These are phyloP conservation scores for Zasmidium cellare DNA, from an alignment of 2,329 filamentous ascomycete genomes.

Conservation along the genomic window DNA sequence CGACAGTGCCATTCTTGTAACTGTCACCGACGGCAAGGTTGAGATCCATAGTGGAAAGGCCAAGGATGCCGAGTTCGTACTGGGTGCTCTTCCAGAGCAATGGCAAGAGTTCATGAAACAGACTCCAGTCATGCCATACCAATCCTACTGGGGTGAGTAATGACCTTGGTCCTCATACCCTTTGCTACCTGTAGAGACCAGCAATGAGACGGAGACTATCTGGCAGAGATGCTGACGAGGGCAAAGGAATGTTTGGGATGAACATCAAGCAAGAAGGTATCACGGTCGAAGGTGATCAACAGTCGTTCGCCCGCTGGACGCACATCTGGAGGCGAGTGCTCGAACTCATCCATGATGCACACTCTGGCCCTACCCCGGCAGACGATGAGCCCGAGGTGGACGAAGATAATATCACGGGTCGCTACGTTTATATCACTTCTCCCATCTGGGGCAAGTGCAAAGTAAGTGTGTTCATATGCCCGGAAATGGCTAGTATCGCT, in stretches of 20 bases:
- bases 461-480: conserved; percentile 4
- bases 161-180: background rate
- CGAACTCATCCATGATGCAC: conserved; percentile 50
- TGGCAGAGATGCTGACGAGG: conserved; percentile 14
- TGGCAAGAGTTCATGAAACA: conserved; percentile 49
- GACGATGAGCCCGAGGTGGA: conserved; percentile 40
- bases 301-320: conserved; percentile 46
- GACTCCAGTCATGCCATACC: conserved; percentile 45
- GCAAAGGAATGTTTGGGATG: conserved; percentile 42
- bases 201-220: conserved; percentile 18
- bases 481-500: background rate
- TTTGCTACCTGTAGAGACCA: background rate
- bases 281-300: conserved; percentile 48
- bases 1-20: conserved; percentile 30
- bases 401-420: conserved; percentile 48
- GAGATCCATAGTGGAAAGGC: conserved; percentile 26
- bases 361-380: conserved; percentile 45
- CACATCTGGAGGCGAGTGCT: conserved; percentile 51
- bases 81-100: conserved; percentile 46
- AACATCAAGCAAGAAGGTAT: conserved; percentile 51
- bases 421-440: conserved; percentile 47
- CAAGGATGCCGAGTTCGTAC: conserved; percentile 35
- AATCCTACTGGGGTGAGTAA: conserved; percentile 47
- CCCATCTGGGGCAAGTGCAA: conserved; percentile 52
- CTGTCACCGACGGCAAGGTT: conserved; percentile 31